Conservation (phyloP, 108 stramenopile species). For the Bacterosira constricta region DNA sequence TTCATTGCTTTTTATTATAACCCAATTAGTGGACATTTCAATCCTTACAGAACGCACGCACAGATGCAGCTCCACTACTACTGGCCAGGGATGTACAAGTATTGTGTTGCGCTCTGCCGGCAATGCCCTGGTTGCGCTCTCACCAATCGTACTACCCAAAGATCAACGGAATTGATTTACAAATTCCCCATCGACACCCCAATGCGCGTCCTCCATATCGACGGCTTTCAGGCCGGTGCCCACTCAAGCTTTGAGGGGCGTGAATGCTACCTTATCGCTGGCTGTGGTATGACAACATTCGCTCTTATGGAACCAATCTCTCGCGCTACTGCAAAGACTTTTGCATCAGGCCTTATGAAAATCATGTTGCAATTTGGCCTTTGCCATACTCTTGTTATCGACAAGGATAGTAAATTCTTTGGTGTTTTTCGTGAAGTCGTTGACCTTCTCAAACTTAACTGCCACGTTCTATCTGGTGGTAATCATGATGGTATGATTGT, state of each 20-base stretch:
- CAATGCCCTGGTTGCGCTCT: conserved; percentile 8
- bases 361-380: conserved; percentile 22
- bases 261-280: not conserved
- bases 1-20: conserved; percentile 20
- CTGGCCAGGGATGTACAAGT: not conserved
- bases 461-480: too few relatives aligned
- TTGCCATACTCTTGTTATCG: too few relatives aligned
- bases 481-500: too few relatives aligned
- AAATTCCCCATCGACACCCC: conserved; percentile 5
- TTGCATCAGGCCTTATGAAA: not conserved
- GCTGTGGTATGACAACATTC: too few relatives aligned
- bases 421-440: too few relatives aligned
- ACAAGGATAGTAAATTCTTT: too few relatives aligned
- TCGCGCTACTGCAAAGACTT: not conserved
- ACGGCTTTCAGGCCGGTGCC: not conserved
- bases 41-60: not conserved
- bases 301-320: too few relatives aligned
- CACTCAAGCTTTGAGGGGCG: not conserved
- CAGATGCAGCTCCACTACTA: not conserved
- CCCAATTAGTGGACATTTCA: not conserved
- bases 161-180: not conserved
- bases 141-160: not conserved
- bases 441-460: too few relatives aligned
- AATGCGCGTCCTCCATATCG: not conserved
- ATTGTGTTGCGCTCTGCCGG: not conserved